Evolutionary conservation across 257 asterid species (phyloP), one percentile per base, ranked within the genome.

Genomic region (Ajuga chamaepitys): DNA sequence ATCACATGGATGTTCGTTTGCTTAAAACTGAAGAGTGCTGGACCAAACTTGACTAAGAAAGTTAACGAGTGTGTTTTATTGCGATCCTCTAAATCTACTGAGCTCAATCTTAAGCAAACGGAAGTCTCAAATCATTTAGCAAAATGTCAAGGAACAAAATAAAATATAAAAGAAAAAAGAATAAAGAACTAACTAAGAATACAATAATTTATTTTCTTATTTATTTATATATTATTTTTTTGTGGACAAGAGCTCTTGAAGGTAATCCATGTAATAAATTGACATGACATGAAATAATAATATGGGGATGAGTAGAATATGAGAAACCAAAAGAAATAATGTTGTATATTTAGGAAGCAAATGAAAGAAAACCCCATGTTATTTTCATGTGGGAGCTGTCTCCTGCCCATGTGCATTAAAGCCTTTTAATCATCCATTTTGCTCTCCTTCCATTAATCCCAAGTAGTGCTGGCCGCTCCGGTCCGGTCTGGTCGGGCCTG

Each of bases 371-470:
- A 52, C 0, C 16, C 65, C 84, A 81, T 75, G 86, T 81, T 81
- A 75, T 67, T 70, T 37, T 58, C 82, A 78, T 73, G 80, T 81
- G 86, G 66, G 74, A 73, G 66, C 12, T 78, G 86, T 81, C 86
- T 74, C 75, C 75, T 78, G 24, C 45, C 78, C 87, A 78, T 78
- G 87, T 78, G 87, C 87, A 68, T 67, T 74, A 24, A 64, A 70
- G 37, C n/a, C 45, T 60, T 59, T 45, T 24, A 60, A 67, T 42
- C 63, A 74, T 78, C 74, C 79, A 55, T 66, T 70, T 74, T 62
- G 80, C 51, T 71, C 51, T 50, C 45, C 72, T 35, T 25, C 30
- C 78, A 63, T 77, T 67, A 66, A 71, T 55, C 72, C 70, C n/a
- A n/a, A n/a, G n/a, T n/a, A n/a, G n/a, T n/a, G n/a, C n/a, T n/a